Base-by-base conservation (phyloP, 441 rosid species). In the Brassica balearica region DNA sequence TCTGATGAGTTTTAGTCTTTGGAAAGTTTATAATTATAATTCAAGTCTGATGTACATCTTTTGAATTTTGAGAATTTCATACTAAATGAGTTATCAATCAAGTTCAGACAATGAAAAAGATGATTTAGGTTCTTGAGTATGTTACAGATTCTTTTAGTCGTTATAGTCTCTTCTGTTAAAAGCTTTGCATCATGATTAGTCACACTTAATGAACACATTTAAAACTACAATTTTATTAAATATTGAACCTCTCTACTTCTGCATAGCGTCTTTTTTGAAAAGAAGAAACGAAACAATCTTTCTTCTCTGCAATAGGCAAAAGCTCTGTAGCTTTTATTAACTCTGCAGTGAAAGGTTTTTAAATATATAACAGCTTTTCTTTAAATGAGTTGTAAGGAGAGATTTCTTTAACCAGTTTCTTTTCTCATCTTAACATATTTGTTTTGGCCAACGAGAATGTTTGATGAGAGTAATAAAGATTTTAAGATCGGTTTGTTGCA, bases 21-120 rank as follows among this genome's bases (percentile, higher is more conserved):
- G 65, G 62, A 23, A 68, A 12, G 34, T 61, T 61, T 73, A 23
- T 79, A 58, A 38, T 62, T 65, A 23, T 79, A 58, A 38, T 62
- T 65, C 8, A 53, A 79, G n/a, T 53, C 4, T 68, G 41, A 62
- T 79, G 78, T 79, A 79, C 27, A 74, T 79, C 67, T 71, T 66
- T 72, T 71, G 41, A 68, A 34, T 61, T 76, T 69, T 71, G 76
- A 56, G 72, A 14, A 20, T 38, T 41, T 69, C 60, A 23, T 65
- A 41, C 53, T 46, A 46, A 65, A 56, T 64, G 36, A 65, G 68
- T 58, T 78, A 38, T 66, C 61, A 66, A 72, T 61, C 53, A 46
- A 41, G 12, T 58, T 15, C 56, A 66, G 25, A 59, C 55, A 51
- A 72, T 59, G 48, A 65, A 77, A 73, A 64, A 19, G 23, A 73